Percentiles rank a stretch among this genome's conserved stretches.
These are phyloP conservation scores for Coix lacrymajobi DNA, from an alignment of 176 grass and related monocot species.

Conservation along the genomic window DNA sequence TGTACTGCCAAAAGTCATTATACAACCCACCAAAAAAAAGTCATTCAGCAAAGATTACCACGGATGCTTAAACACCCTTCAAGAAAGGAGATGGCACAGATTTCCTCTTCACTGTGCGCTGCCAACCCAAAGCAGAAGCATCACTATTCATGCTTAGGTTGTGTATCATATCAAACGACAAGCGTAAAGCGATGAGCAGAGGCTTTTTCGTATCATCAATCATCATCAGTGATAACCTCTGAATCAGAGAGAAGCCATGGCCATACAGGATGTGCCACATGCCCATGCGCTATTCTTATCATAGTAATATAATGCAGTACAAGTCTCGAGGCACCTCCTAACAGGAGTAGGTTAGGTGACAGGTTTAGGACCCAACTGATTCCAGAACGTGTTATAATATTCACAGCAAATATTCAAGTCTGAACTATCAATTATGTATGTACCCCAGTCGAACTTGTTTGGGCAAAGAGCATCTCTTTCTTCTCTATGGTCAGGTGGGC, in stretches of 20 bases:
- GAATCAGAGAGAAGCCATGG: background rate
- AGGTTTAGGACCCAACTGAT: conserved; percentile 29
- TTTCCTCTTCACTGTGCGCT: background rate
- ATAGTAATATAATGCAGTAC: background rate
- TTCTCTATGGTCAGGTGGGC: background rate
- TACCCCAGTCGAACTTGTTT: conserved; percentile 8
- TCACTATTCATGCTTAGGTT: background rate
- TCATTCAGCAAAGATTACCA: background rate
- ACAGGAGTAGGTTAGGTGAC: conserved; percentile 42
- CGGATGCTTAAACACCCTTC: background rate
- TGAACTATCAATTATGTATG: background rate
- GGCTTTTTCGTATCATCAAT: background rate
- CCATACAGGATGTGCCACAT: background rate
- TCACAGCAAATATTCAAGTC: conserved; percentile 15
- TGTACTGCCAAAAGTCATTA: background rate
- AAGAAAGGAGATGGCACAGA: background rate
- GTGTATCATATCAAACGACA: background rate
- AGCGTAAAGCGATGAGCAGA: conserved; percentile 1
- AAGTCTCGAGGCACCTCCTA: background rate
- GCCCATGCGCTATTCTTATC: background rate
- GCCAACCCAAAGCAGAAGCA: background rate
- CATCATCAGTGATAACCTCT: background rate
- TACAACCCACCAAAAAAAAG: background rate
- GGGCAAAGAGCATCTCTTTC: background rate
- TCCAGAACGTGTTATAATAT: conserved; percentile 4